These are phyloP conservation scores for Glomus cerebriforme DNA, from an alignment of 192 early-diverging fungal genomes.

Conservation along the genomic window DNA sequence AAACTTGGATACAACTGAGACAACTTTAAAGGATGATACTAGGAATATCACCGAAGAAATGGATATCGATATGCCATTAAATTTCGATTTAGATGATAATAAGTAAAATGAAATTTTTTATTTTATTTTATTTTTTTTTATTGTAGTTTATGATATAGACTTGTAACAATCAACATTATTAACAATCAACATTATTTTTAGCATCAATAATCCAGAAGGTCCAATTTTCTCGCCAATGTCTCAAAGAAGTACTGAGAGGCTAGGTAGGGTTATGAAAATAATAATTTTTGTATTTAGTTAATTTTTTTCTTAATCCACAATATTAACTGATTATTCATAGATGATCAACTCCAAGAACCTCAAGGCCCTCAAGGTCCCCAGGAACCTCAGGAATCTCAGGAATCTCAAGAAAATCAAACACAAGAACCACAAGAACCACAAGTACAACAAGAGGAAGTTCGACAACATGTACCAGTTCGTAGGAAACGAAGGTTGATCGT, in stretches of 20 bases:
- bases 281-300: background rate
- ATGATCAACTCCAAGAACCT: background rate
- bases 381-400: background rate
- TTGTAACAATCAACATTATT: background rate
- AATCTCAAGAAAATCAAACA: slow-evolving; percentile 12
- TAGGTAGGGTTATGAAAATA: background rate
- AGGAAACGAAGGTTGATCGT: slow-evolving; percentile 64
- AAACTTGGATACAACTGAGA: too few relatives aligned
- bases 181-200: background rate
- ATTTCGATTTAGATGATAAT: background rate
- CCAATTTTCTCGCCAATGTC: background rate
- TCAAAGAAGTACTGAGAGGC: background rate
- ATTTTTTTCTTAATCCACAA: background rate
- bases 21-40: too few relatives aligned
- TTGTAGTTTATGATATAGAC: background rate
- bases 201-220: background rate
- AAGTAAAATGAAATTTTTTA: background rate
- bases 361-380: slow-evolving; percentile 8
- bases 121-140: background rate
- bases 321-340: background rate
- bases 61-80: background rate
- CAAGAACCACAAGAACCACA: slow-evolving; percentile 8
- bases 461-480: slow-evolving; percentile 27
- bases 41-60: background rate
- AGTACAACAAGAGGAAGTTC: slow-evolving; percentile 22